Percentiles rank a stretch among this genome's conserved stretches.
Conservation (phyloP, 129 eudicot genomes). For the Kitagawia praeruptora region DNA sequence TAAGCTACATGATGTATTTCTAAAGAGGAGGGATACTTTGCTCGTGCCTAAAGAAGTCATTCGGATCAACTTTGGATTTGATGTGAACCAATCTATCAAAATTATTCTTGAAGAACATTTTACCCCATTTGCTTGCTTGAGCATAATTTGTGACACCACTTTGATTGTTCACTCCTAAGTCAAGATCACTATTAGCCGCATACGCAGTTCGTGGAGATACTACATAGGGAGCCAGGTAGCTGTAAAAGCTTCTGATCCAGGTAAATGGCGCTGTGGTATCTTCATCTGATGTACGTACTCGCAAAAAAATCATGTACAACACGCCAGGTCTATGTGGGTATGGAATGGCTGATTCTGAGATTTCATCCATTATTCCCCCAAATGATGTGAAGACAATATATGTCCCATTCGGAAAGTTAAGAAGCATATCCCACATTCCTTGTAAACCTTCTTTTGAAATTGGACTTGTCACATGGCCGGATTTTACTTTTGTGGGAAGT, state of each 20-base stretch:
- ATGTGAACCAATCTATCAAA: not conserved
- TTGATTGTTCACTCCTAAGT: not conserved
- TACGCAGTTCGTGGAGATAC: not conserved
- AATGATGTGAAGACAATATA: not conserved
- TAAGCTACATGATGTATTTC: not conserved
- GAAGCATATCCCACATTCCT: not conserved
- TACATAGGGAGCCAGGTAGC: not conserved
- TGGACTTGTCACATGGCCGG: not conserved
- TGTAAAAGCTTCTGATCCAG: not conserved
- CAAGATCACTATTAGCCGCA: not conserved
- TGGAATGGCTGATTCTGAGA: not conserved
- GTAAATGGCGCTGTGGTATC: not conserved
- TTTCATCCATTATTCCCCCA: not conserved
- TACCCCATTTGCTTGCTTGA: constrained; percentile 1
- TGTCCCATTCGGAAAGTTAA: not conserved
- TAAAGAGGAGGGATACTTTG: not conserved
- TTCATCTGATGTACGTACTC: not conserved
- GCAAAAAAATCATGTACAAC: not conserved
- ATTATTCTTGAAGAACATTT: not conserved
- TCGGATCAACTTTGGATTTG: not conserved
- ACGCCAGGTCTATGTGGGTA: not conserved
- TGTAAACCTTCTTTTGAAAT: not conserved
- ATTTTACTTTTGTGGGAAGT: not conserved
- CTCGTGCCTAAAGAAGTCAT: not conserved
- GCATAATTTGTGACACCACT: not conserved